Percentiles rank a stretch among this genome's conserved stretches.
Conservation (phyloP, 345 rosid genomes). For the Turritis glabra region DNA sequence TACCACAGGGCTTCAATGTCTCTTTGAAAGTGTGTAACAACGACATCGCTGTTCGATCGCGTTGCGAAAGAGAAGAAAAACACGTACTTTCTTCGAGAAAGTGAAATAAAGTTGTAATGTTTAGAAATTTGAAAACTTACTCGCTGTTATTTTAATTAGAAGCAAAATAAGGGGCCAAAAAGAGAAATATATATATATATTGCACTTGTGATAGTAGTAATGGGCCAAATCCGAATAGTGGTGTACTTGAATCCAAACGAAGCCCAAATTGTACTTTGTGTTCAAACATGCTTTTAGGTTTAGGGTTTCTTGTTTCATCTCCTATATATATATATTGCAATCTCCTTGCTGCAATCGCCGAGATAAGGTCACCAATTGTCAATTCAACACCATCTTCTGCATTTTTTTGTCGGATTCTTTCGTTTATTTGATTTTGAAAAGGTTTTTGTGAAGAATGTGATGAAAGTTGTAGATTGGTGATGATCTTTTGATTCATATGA, state of each 20-base stretch:
- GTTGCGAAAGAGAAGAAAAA: background rate
- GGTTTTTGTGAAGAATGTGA: slow-evolving; percentile 19
- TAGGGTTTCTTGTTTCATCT: slow-evolving; percentile 21
- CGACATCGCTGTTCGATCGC: slow-evolving; percentile 44
- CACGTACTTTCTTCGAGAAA: background rate
- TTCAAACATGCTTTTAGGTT: slow-evolving; percentile 14
- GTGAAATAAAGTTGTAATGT: background rate
- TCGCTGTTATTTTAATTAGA: background rate
- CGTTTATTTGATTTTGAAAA: background rate
- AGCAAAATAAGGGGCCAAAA: background rate
- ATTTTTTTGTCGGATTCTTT: background rate
- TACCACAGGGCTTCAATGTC: slow-evolving; percentile 69
- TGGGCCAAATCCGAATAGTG: background rate
- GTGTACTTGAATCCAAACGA: background rate
- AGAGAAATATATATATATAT: background rate
- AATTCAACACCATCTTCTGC: background rate
- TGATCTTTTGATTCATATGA: slow-evolving; percentile 30
- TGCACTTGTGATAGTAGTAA: background rate
- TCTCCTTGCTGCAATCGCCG: background rate
- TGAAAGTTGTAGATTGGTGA: slow-evolving; percentile 42
- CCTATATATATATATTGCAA: slow-evolving; percentile 13
- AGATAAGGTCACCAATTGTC: background rate
- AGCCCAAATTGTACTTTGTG: background rate
- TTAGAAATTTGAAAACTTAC: background rate
- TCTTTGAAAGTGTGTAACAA: slow-evolving; percentile 59